These are phyloP conservation scores for Marasmius oreades DNA, from an alignment of 1,284 basidiomycete genomes.

Conservation along the genomic window DNA sequence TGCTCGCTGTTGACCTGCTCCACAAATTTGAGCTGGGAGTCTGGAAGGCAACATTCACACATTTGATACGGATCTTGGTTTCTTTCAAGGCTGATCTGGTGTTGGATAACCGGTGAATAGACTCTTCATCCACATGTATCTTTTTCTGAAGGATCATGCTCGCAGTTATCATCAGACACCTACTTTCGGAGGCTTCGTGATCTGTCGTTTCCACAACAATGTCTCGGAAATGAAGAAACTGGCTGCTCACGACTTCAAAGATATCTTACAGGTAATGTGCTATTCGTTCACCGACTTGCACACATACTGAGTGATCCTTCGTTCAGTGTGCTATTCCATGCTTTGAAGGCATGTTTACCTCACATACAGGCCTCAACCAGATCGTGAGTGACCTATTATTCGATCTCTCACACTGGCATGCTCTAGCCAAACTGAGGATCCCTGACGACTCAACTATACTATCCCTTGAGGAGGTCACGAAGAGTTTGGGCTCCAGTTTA, in stretches of 20 bases:
- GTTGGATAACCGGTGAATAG: neutral
- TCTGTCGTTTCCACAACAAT: slow-evolving; percentile 18
- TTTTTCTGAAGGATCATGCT: neutral
- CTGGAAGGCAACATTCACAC: slow-evolving; percentile 23
- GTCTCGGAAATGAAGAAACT: too few relatives aligned
- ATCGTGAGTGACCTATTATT: slow-evolving; percentile 14
- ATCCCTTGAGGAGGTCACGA: slow-evolving; percentile 1
- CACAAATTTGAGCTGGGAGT: slow-evolving; percentile 20
- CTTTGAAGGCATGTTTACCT: slow-evolving; percentile 23
- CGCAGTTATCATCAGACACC: slow-evolving; percentile 4
- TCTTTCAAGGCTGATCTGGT: neutral
- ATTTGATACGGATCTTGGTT: slow-evolving; percentile 23
- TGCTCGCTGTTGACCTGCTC: too few relatives aligned
- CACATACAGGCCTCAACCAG: slow-evolving; percentile 8
- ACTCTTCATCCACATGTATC: neutral
- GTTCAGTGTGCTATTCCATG: slow-evolving; percentile 20
- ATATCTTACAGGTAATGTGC: slow-evolving; percentile 15
- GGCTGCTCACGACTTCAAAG: slow-evolving; percentile 20
- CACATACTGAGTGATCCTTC: neutral
- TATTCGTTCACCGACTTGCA: too few relatives aligned
- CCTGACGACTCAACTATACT: slow-evolving; percentile 16
- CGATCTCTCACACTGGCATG: neutral
- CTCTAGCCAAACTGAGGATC: slow-evolving; percentile 20
- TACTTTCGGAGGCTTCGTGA: slow-evolving; percentile 17
- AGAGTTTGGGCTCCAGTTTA: neutral